phyloP scores from a whole-genome alignment of 495 filamentous ascomycete species.

The Cercophora samala region DNA sequence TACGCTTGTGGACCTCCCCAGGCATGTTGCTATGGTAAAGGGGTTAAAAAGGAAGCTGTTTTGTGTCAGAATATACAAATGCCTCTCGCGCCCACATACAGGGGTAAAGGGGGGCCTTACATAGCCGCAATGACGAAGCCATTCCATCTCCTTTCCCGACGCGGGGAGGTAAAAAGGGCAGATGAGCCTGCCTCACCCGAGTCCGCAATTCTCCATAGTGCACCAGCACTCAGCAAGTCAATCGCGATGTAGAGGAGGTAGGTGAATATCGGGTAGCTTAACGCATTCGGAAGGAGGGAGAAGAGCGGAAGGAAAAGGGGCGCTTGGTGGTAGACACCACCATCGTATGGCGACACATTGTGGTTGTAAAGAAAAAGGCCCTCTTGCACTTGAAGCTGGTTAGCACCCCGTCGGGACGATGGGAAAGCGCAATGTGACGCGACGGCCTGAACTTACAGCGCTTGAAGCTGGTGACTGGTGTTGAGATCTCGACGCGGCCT shows the following conservation, averaged over 20 bases:
- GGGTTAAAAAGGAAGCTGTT: slow-evolving; percentile 79
- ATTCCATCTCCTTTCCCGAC: slow-evolving; percentile 74
- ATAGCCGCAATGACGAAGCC: slow-evolving; percentile 64
- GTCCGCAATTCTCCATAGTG: slow-evolving; percentile 78
- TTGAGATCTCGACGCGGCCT: slow-evolving; percentile 92
- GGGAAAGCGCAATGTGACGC: neutral
- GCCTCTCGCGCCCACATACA: neutral
- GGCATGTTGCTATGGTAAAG: slow-evolving; percentile 86
- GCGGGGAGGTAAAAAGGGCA: slow-evolving; percentile 69
- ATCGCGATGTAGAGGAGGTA: slow-evolving; percentile 76
- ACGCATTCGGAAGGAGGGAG: slow-evolving; percentile 70
- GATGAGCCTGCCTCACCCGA: slow-evolving; percentile 73
- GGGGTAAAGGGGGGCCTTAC: neutral
- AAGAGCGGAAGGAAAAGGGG: slow-evolving; percentile 89
- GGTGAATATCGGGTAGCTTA: slow-evolving; percentile 64
- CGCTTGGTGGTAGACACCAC: slow-evolving; percentile 96
- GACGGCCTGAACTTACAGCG: slow-evolving; percentile 58
- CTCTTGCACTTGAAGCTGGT: slow-evolving; percentile 71
- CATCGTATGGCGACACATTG: slow-evolving; percentile 96
- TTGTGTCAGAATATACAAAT: neutral
- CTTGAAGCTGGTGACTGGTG: slow-evolving; percentile 96
- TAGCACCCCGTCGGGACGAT: slow-evolving; percentile 12
- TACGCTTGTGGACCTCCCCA: slow-evolving; percentile 86
- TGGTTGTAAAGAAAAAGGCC: slow-evolving; percentile 93
- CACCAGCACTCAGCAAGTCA: slow-evolving; percentile 78